Evolutionary conservation across 2,329 filamentous ascomycete genomes (phyloP).

Genomic region (Trichoderma cornu-damae): DNA sequence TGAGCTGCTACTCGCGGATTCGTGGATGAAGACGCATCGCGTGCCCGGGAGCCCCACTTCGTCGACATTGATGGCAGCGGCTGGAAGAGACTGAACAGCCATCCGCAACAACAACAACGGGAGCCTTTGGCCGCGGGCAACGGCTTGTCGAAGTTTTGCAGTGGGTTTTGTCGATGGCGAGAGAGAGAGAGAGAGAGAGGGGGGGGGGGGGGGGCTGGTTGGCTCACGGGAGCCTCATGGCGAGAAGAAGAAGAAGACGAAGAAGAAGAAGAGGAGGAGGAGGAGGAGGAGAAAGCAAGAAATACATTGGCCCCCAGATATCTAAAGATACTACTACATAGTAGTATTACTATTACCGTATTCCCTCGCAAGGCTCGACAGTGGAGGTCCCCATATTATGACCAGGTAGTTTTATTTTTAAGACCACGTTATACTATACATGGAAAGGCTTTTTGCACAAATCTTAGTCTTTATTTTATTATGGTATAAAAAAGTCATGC

Average conservation of each 20-base stretch:
- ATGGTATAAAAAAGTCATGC: no score
- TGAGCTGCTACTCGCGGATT: constrained; percentile 26
- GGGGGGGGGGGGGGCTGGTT: neutral
- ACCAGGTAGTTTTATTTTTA: no score
- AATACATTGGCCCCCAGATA: neutral
- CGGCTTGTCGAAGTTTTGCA: neutral
- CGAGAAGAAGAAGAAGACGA: neutral
- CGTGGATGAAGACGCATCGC: constrained; percentile 28
- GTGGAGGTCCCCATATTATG: no score
- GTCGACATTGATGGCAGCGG: constrained; percentile 16
- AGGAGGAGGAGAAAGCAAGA: neutral
- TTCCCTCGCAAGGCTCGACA: no score
- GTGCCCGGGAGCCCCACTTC: constrained; percentile 30
- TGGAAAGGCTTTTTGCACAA: no score
- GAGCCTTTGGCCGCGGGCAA: neutral
- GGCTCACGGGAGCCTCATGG: constrained; percentile 18
- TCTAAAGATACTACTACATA: neutral
- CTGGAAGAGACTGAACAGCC: constrained; percentile 13
- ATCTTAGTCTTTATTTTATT: no score
- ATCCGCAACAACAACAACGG: constrained; percentile 13
- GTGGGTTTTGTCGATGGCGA: neutral
- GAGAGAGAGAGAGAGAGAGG: neutral
- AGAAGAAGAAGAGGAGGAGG: neutral
- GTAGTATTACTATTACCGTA: no score
- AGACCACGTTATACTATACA: no score